These are phyloP conservation scores for Dipteronia sinensis DNA, from an alignment of 345 rosid species.

Conservation along the genomic window DNA sequence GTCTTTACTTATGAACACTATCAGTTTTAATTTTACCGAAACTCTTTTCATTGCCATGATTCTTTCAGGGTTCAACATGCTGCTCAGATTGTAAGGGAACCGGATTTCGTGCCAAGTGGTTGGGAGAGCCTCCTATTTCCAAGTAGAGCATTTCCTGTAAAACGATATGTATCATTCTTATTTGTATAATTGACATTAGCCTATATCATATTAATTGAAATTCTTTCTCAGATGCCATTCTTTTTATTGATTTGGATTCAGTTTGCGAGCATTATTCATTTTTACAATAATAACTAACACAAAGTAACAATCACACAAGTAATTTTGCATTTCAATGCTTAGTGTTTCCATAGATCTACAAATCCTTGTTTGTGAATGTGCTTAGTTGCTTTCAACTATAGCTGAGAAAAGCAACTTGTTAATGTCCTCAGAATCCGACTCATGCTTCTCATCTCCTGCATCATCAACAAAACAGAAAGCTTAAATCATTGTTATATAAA, in stretches of 20 bases:
- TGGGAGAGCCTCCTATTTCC: conserved; percentile 65
- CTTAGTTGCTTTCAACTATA: conserved; percentile 54
- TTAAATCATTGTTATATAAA: conserved; percentile 1
- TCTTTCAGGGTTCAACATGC: conserved; percentile 63
- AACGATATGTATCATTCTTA: not conserved
- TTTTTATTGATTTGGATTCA: not conserved
- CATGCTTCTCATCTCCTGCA: conserved; percentile 56
- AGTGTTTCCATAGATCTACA: not conserved
- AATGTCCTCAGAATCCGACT: conserved; percentile 60
- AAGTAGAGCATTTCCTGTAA: conserved; percentile 29
- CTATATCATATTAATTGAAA: not conserved
- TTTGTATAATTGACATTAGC: not conserved
- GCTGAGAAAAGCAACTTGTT: conserved; percentile 82
- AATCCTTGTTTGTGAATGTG: not conserved
- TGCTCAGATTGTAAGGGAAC: conserved; percentile 89
- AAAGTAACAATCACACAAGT: not conserved
- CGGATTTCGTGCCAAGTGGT: conserved; percentile 96
- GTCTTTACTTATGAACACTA: not conserved
- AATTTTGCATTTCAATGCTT: not conserved
- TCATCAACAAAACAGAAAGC: conserved; percentile 11
- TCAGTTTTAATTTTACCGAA: not conserved
- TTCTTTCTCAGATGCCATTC: not conserved
- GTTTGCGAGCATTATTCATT: no score
- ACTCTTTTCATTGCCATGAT: not conserved
- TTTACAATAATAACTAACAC: not conserved